Base-by-base conservation (phyloP, 192 early-diverging fungal genomes). In the Linnemannia exigua region DNA sequence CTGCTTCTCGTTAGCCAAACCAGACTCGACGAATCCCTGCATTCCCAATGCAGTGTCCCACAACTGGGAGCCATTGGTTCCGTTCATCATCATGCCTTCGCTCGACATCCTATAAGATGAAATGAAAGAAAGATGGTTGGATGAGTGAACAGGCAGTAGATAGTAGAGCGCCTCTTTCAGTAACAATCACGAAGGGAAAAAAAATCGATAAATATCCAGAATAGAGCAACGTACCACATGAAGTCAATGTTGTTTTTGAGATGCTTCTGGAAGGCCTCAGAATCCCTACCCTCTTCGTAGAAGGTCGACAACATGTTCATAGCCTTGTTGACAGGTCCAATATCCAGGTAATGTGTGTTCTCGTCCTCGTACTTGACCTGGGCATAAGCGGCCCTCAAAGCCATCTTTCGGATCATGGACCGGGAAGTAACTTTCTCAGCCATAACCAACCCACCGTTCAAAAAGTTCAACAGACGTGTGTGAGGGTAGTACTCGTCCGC, bases 11-110 rank as follows among this genome's bases (percentile, higher is more conserved):
- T 94, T 80, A 0, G 94, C 97, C 44, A 99, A 88, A 14, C 93
- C 93, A 9, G 94, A 88, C 67, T 99, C 98, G 7, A 95, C 89
- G 2, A 92, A 86, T 0, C 98, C 98, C 81, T 98, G 98, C 44
- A 93, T 94, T 46, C 92, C 88, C 88, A 99, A 96, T 1, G 96
- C 92, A 3, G 96, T 95, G 87, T 99, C 98, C 98, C 98, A 99
- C 47, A 99, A 88, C 87, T 99, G 98, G 72, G 95, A 96, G 16
- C 98, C 98, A 76, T 99, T 99, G 20, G 98, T 99, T 15, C 98
- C 98, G 81, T 96, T 96, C 89, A 96, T 95, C 88, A 96, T 95
- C 94, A 99, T 93, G 3, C 98, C 98, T 77, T 95, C 94, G 33
- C 87, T 75, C 68, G 94, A 92, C 93, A 99, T 94, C 88, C 88